Percentiles rank a stretch among this genome's conserved stretches.
Conservation (phyloP, 306 rosid genomes). For the Prunus davidiana region DNA sequence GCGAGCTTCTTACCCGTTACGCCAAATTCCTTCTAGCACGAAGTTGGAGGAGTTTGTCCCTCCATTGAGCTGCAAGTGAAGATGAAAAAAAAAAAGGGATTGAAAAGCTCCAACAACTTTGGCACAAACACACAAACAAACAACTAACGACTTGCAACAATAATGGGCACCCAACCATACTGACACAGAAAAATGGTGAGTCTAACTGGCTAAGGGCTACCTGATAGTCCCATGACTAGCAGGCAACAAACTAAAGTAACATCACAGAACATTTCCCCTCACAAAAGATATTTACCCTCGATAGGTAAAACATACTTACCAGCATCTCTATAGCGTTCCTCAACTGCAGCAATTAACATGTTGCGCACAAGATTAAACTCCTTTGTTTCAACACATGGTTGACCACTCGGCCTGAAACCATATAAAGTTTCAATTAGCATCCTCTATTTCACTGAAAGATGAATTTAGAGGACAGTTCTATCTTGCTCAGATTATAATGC, state of each 20-base stretch:
- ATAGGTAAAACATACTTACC: constrained; percentile 44
- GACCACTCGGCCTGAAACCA: constrained; percentile 77
- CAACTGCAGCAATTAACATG: constrained; percentile 89
- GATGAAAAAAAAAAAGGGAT: not conserved
- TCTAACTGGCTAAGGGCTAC: no score
- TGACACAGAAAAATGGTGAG: not conserved
- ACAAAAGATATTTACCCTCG: not conserved
- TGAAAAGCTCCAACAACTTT: not conserved
- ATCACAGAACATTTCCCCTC: not conserved
- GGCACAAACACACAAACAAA: not conserved
- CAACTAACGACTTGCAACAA: not conserved
- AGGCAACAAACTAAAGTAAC: not conserved
- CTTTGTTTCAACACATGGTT: constrained; percentile 77
- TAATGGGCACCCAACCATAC: not conserved
- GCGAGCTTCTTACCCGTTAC: constrained; percentile 24
- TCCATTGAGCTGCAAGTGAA: constrained; percentile 51
- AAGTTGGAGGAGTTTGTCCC: constrained; percentile 57
- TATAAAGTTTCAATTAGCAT: constrained; percentile 16
- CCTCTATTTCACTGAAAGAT: not conserved
- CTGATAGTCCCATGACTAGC: not conserved
- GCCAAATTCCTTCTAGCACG: constrained; percentile 53
- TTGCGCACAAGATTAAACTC: constrained; percentile 86
- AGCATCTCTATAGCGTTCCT: constrained; percentile 96
- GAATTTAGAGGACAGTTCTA: not conserved
- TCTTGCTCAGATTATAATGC: not conserved